phyloP scores from a whole-genome alignment of 495 filamentous ascomycete genomes.

The Usnea hakonensis region DNA sequence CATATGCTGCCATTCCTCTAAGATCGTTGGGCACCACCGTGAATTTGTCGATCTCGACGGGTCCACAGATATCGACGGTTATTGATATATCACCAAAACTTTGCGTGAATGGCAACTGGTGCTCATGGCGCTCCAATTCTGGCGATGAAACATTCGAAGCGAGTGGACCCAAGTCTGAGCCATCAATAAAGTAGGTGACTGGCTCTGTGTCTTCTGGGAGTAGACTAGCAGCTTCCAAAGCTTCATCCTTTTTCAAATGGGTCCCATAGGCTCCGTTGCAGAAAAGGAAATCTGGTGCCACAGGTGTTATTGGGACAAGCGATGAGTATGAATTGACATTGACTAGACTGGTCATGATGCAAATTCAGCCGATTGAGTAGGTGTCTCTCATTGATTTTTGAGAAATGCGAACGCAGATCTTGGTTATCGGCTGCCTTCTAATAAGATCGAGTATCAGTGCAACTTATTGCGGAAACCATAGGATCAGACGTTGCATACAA shows the following conservation, averaged over 20 bases:
- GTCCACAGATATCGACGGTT: constrained; percentile 6
- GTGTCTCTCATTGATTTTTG: not conserved
- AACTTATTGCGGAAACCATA: not conserved
- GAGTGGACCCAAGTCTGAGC: not conserved
- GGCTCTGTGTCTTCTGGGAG: constrained; percentile 2
- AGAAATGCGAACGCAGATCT: not conserved
- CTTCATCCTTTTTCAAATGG: not conserved
- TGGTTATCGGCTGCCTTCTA: not conserved
- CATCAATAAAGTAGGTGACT: constrained; percentile 6
- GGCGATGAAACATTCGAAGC: not conserved
- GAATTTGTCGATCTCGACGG: not conserved
- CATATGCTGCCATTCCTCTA: constrained; percentile 15
- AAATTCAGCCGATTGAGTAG: not conserved
- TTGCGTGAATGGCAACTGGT: constrained; percentile 7
- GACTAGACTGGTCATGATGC: constrained; percentile 3
- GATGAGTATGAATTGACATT: constrained; percentile 1
- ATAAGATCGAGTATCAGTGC: not conserved
- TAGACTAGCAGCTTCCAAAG: not conserved
- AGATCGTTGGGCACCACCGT: constrained; percentile 7
- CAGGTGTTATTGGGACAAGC: constrained; percentile 9
- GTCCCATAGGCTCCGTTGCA: constrained; percentile 11
- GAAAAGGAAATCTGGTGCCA: constrained; percentile 7
- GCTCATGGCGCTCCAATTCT: not conserved
- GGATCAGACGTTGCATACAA: not conserved
- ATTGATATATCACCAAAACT: not conserved